Base-by-base conservation (phyloP, 192 early-diverging fungal species). In the Spizellomyces punctatus region DNA sequence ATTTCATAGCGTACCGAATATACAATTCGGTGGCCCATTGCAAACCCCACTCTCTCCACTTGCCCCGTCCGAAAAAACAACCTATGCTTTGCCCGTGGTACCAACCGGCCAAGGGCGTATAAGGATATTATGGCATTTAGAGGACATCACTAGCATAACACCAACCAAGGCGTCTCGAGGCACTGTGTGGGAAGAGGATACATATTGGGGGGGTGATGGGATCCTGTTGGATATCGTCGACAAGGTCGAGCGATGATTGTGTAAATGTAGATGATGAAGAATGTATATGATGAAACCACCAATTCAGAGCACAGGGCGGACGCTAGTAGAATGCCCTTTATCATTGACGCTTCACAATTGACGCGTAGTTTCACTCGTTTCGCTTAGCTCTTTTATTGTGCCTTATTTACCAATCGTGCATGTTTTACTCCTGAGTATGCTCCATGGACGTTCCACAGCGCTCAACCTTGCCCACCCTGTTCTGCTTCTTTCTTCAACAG, bases 401-500 rank as follows among this genome's bases (percentile, higher is more conserved):
- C 27, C 27, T 36, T 36, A 36, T 36, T 36, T 3, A 0, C 1
- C 27, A 36, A 3, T 36, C 27, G 27, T 36, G 27, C 27, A 36
- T 36, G 27, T 2, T 3, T 36, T 36, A 36, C 27, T 36, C 27
- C 27, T 36, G 27, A 36, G 1, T 36, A 36, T 36, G 27, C 3
- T 36, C 27, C 27, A 36, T 36, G 27, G 27, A 36, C 27, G 27
- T 36, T 36, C 27, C 27, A 36, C 27, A 36, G 27, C 1, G 27
- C 27, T 19, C 17, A 54, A 54, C 14, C 17, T 54, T 54, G 50
- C 50, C 17, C 50, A n/a, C 50, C 50, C 17, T 19, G 14, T 19
- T 54, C 66, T 17, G 21, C 61, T 61, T 63, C 67, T 65, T 76
- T 69, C 63, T 77, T 77, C 21, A 81, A 22, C 45, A 81, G 14